phyloP scores from a whole-genome alignment of 768 basidiomycete genomes.

The Lentinus brumalis region DNA sequence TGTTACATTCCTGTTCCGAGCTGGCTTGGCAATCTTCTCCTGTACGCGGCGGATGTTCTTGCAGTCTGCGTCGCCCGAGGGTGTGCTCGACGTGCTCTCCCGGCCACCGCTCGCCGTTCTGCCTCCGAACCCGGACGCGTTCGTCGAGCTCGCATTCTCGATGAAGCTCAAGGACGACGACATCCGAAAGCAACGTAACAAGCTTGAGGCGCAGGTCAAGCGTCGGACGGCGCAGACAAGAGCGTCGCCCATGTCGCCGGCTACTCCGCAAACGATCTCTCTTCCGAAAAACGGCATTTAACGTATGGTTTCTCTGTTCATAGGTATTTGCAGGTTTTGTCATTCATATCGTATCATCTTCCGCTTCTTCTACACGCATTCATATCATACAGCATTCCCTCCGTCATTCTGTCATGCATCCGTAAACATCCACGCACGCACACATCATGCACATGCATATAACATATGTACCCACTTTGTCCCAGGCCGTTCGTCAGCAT shows the following conservation, averaged over 20 bases:
- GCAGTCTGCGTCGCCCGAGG: conserved; percentile 48
- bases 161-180: conserved; percentile 82
- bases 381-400: not conserved
- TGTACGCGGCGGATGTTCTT: conserved; percentile 63
- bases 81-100: conserved; percentile 49
- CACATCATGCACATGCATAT: not conserved
- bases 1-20: conserved; percentile 71
- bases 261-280: conserved; percentile 14
- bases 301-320: not conserved
- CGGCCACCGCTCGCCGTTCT: conserved; percentile 55
- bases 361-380: not conserved
- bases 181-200: conserved; percentile 69
- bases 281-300: conserved; percentile 14
- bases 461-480: not conserved
- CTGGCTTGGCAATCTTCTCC: conserved; percentile 65
- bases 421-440: not conserved
- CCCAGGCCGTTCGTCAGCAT: too few species aligned
- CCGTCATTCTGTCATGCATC: not conserved
- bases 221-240: conserved; percentile 49
- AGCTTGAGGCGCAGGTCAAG: conserved; percentile 75
- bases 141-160: conserved; percentile 61
- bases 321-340: not conserved
- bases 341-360: not conserved
- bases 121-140: conserved; percentile 59
- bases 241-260: conserved; percentile 15